Base-by-base conservation (phyloP, 441 rosid species). In the Erodium moschatum region DNA sequence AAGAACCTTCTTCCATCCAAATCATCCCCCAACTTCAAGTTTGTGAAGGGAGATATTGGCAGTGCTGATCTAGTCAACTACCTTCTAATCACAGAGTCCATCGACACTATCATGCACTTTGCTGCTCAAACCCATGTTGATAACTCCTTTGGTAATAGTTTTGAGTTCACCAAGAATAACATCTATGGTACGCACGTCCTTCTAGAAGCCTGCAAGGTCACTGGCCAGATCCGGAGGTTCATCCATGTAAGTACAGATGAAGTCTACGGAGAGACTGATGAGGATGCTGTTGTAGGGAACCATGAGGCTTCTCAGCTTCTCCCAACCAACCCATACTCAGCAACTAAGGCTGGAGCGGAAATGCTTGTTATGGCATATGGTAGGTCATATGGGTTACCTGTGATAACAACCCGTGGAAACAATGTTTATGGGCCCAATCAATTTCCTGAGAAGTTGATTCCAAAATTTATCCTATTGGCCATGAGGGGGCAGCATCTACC, bases 1-100 rank as follows among this genome's bases (percentile, higher is more conserved):
- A 91, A 91, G 58, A 91, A 91, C 64, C 89, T 91, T n/a, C 76
- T 80, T 54, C 96, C 92, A 12, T 91, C 91, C 0, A 85, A 88
- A 70, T 76, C 86, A 3, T 87, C 88, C 3, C 82, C 95, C 0
- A 89, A 91, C 79, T 88, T 91, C 77, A 91, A 91, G 87, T 91
- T 91, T 72, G 96, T 82, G 54, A 84, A 82, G 79, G 87, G 87
- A 35, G 87, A 84, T 48, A 76, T 84, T 27, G 87, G 79, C 68
- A 80, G 87, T 69, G 85, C 84, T 40, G 87, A 84, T 54, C 87
- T 84, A 33, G 87, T 84, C 67, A 84, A 84, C 78, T 82, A 77
- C 73, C 85, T 84, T 46, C 83, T 84, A 56, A 79, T 84, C 71
- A 77, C 87, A 0, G 87, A 84, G 61, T 73, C 77, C 20, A 84